Base-by-base conservation (phyloP, 139 green algal species). In the Diplosphaera chodatii region DNA sequence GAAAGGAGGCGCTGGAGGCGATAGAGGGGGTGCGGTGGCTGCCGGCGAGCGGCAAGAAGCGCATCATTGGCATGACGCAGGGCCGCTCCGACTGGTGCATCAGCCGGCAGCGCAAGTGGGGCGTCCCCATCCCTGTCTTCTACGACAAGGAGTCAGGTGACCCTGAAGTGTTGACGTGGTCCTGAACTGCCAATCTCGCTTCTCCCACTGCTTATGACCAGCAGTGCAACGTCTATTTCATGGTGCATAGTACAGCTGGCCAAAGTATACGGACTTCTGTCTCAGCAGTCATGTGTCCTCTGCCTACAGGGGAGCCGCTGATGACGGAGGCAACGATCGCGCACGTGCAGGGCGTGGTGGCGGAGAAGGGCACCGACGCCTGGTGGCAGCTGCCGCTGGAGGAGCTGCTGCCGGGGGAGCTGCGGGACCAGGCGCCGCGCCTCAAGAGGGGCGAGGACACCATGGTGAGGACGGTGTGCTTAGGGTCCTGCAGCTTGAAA, bases 11-110 rank as follows among this genome's bases (percentile, higher is more conserved):
- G 48, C 48, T 59, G 48, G 48, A 4, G 25, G 48, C 48, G 18
- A 59, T 59, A 23, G 48, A 59, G 48, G 48, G 16, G 1, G 91
- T 98, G 56, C 41, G 84, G 48, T 99, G 92, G 90, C 75, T 97
- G 13, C 96, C 95, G 3, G 78, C 71, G 1, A 55, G 68, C 0
- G 92, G 90, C 13, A 64, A 88, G 67, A 90, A 89, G 37, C 90
- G 92, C 70, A 96, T 96, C 85, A 93, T 78, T 15, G 56, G 80
- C 68, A 99, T 99, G 96, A 92, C 85, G 0, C 86, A 93, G 76
- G 86, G 90, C 20, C 89, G 96, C 37, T 75, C 66, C 32, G 96
- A 99, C 75, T 99, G 96, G 96, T 99, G 96, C 88, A 99, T 99
- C 80, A 94, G 83, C 37, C 82, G 95, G 32, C 96, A 99, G 85